A percentile compares a stretch with the other conserved stretches of the same genome.
Evolutionary conservation across 2,329 filamentous ascomycete genomes (phyloP).

Genomic region (Seiridium cupressi): DNA sequence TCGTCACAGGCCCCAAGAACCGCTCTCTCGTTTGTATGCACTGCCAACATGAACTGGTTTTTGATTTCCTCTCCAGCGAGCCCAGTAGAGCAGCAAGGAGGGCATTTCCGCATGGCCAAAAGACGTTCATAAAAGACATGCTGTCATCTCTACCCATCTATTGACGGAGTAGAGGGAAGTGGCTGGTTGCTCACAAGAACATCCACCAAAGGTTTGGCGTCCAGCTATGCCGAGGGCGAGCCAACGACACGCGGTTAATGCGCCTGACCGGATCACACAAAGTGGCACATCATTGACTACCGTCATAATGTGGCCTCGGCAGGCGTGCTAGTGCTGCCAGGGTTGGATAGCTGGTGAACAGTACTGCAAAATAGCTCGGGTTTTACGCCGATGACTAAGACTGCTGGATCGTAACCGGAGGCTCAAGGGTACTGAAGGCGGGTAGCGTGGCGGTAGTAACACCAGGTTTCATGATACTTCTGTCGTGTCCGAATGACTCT

Average conservation of each 20-base stretch:
- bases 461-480: constrained; percentile 41
- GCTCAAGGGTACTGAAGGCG: constrained; percentile 41
- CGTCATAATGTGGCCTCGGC: constrained; percentile 40
- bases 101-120: constrained; percentile 81
- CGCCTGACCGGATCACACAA: constrained; percentile 53
- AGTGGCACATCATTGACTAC: constrained; percentile 41
- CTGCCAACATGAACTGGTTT: constrained; percentile 89
- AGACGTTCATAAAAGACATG: constrained; percentile 92
- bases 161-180: constrained; percentile 42
- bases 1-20: constrained; percentile 21
- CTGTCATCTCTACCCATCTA: constrained; percentile 53
- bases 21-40: constrained; percentile 78
- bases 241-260: constrained; percentile 52
- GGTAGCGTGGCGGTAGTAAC: constrained; percentile 31
- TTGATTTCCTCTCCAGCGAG: constrained; percentile 75
- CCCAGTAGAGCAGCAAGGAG: constrained; percentile 46
- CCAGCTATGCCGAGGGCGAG: constrained; percentile 38
- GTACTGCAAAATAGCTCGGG: constrained; percentile 15
- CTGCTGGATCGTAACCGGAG: constrained; percentile 20
- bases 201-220: constrained; percentile 44
- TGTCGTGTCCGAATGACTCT: constrained; percentile 42
- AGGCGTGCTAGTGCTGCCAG: constrained; percentile 27
- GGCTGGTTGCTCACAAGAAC: constrained; percentile 24
- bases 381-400: constrained; percentile 19
- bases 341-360: constrained; percentile 22